Base-by-base conservation (phyloP, 106 monocot genomes). In the Cymbidium sinense region DNA sequence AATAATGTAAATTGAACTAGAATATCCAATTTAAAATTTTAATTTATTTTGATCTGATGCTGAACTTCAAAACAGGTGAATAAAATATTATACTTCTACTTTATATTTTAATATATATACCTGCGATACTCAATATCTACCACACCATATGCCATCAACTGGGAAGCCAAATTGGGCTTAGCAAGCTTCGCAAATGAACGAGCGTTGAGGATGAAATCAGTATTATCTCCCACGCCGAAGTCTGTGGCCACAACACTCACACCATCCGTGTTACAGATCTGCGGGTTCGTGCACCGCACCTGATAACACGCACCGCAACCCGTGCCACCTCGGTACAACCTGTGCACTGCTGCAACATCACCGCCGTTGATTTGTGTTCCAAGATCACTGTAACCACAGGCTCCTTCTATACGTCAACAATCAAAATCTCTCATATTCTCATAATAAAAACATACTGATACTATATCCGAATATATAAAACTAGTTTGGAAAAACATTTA, bases 221-320 rank as follows among this genome's bases (percentile, higher is more conserved):
- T 75, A 15, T 64, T 12, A 23, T 78, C 70, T 2, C 81, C 72
- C 31, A 34, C 62, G 8, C 85, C 85, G 27, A 74, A 35, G 54
- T 85, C 85, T 12, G 85, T 85, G 54, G 70, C 81, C 44, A 85
- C 85, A 64, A 85, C 41, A 41, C 30, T 77, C 19, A 75, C 73
- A 1, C 85, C 85, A 5, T 74, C 27, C 12, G 73, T 73, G 21
- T 27, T 62, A 78, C 85, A 85, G 37, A 81, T 64, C 28, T 67
- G 50, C 7, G 80, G 77, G 72, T 78, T 12, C 9, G 15, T 65
- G 78, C 85, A 85, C 73, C 72, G 70, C 35, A 85, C 67, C 20
- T 81, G 80, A 37, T 85, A 85, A 44, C 85, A 85, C 25, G 77
- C 85, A 10, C 85, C 85, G 37, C 81, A 81, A 5, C 85, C 85